Base-by-base conservation (phyloP, 352 stramenopile species). In the Thraustochytrium sp. region DNA sequence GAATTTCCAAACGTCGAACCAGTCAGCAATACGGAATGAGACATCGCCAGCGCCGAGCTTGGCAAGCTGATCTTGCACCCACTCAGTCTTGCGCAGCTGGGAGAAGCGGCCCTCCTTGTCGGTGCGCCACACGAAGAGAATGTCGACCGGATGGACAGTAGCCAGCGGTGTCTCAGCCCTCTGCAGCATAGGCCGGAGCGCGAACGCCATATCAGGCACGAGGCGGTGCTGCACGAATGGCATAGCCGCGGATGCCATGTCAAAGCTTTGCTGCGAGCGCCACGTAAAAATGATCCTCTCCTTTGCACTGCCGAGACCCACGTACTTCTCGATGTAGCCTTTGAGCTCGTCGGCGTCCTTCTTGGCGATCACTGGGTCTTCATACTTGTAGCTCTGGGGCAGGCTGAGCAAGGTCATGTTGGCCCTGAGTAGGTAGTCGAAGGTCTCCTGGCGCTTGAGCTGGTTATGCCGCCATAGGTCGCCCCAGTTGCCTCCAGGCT, bases 121-220 rank as follows among this genome's bases (percentile, higher is more conserved):
- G 18, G n/a, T 72, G n/a, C 59, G 59, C 59, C 59, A 72, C 3
- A 72, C 5, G 59, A 72, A 72, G n/a, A 72, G 59, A 72, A 72
- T 72, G 38, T 72, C 59, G 11, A 72, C 59, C n/a, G n/a, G n/a
- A n/a, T n/a, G n/a, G n/a, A n/a, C n/a, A n/a, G n/a, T n/a, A n/a
- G n/a, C n/a, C n/a, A n/a, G n/a, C n/a, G n/a, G n/a, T n/a, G n/a
- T n/a, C n/a, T n/a, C n/a, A n/a, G n/a, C n/a, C n/a, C n/a, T n/a
- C n/a, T n/a, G 59, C n/a, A 72, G 8, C 59, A 72, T 72, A 16
- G 59, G 59, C 9, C 59, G 59, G 3, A 72, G 59, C 34, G 59
- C 59, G n/a, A 72, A 72, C 3, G 59, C 59, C 59, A 72, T 72
- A 29, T 72, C 59, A 37, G 59, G 59, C 3, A 72, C 59, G 29